A percentile compares a stretch with the other conserved stretches of the same genome.
Conservation (phyloP, 1,284 basidiomycete species). For the Ustilago shanxiensis region DNA sequence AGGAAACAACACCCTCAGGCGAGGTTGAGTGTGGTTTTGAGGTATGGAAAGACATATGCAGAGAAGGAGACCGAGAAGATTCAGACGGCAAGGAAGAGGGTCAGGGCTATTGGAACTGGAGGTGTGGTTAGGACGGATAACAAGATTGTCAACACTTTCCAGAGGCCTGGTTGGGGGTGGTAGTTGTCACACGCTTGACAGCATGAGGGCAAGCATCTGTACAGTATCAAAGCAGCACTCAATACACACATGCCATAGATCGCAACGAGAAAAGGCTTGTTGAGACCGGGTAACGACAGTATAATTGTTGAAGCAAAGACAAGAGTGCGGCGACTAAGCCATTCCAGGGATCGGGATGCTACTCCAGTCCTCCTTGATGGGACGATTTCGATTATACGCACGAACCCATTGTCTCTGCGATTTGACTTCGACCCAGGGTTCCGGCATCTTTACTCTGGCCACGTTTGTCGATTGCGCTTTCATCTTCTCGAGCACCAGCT, state of each 20-base stretch:
- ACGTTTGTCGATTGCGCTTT: not conserved
- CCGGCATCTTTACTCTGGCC: not conserved
- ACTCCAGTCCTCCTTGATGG: constrained; percentile 4
- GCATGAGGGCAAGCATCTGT: too few species aligned
- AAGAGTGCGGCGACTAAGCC: not conserved
- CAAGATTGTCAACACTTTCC: constrained; percentile 61
- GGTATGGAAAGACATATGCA: constrained; percentile 84
- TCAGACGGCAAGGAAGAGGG: constrained; percentile 79
- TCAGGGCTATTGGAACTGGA: constrained; percentile 80
- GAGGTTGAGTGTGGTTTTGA: constrained; percentile 82
- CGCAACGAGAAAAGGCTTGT: not conserved
- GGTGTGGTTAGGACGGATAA: constrained; percentile 58
- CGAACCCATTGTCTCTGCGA: not conserved
- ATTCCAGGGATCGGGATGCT: constrained; percentile 14
- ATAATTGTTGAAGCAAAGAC: not conserved
- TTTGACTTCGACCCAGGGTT: not conserved
- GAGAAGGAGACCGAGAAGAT: constrained; percentile 78
- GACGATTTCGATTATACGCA: not conserved
- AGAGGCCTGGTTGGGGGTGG: constrained; percentile 67
- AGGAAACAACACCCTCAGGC: constrained; percentile 83
- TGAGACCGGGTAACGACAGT: not conserved
- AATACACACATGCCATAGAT: not conserved
- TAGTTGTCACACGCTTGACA: constrained; percentile 20
- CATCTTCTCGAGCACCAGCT: not conserved
- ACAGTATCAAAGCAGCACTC: not conserved